Conservation (phyloP, 495 filamentous ascomycete species). For the Trichoderma virens region DNA sequence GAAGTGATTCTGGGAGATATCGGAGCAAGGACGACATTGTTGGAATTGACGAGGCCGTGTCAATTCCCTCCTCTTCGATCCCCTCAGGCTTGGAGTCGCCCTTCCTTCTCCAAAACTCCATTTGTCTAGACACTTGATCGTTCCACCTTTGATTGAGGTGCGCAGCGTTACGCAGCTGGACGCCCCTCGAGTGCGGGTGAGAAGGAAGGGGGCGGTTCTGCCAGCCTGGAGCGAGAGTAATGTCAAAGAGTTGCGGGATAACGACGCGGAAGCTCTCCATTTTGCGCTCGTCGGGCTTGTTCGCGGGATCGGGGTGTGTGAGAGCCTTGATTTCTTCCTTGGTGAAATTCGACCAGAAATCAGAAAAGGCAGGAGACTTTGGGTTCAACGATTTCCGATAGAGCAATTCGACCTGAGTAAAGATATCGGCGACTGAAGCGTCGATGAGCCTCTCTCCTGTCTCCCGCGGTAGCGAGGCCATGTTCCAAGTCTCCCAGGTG, state of each 20-base stretch:
- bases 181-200: conserved; percentile 19
- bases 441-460: conserved; percentile 24
- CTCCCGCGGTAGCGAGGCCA: conserved; percentile 31
- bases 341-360: conserved; percentile 12
- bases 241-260: conserved; percentile 37
- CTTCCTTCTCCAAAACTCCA: conserved; percentile 23
- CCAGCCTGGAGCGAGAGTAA: conserved; percentile 38
- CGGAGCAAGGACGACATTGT: background rate
- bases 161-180: conserved; percentile 31
- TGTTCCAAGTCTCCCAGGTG: conserved; percentile 41
- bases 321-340: conserved; percentile 3
- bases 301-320: background rate
- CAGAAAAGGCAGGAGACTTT: conserved; percentile 21
- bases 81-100: conserved; percentile 12
- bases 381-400: conserved; percentile 28
- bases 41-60: conserved; percentile 10
- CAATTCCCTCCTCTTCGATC: conserved; percentile 16
- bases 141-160: conserved; percentile 29
- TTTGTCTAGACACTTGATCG: conserved; percentile 15
- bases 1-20: background rate
- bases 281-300: background rate
- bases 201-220: conserved; percentile 20
- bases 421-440: conserved; percentile 23
- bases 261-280: conserved; percentile 29
- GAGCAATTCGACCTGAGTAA: conserved; percentile 34